Conservation (phyloP, 208 protist species). For the Acanthamoeba castellanii region DNA sequence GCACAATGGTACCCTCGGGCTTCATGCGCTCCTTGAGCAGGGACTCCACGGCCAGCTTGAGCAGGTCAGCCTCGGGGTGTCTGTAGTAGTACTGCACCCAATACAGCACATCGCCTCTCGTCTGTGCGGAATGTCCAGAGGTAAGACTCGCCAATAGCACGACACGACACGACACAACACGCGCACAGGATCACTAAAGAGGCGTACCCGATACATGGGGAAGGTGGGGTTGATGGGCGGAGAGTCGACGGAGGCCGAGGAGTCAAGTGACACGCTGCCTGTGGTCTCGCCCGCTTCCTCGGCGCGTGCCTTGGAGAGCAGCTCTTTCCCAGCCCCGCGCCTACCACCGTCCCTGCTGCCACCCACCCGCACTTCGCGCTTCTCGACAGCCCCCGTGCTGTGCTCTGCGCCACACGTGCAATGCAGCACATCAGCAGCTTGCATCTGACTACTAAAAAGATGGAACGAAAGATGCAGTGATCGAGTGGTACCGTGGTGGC, state of each 20-base stretch:
- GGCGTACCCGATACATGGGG: neutral
- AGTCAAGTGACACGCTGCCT: neutral
- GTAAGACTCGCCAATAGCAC: neutral
- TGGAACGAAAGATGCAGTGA: neutral
- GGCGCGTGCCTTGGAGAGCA: neutral
- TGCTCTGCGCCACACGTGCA: neutral
- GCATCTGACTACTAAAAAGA: neutral
- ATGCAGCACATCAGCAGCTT: too few species aligned
- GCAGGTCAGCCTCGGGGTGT: constrained; percentile 18
- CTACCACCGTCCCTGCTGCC: neutral
- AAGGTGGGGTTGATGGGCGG: neutral
- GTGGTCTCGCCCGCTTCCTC: neutral
- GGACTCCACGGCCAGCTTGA: constrained; percentile 18
- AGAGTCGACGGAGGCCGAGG: neutral
- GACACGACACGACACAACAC: neutral
- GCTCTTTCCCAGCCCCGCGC: neutral
- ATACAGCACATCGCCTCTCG: constrained; percentile 12
- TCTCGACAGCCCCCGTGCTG: too few species aligned
- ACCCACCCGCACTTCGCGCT: neutral
- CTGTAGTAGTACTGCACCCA: constrained; percentile 43
- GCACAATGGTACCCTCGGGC: neutral
- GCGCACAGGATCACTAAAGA: neutral
- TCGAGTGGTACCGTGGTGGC: too few species aligned
- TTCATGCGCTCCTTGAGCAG: constrained; percentile 32
- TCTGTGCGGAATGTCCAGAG: neutral